Conservation (phyloP, 441 rosid genomes). For the Mallotus japonicus region DNA sequence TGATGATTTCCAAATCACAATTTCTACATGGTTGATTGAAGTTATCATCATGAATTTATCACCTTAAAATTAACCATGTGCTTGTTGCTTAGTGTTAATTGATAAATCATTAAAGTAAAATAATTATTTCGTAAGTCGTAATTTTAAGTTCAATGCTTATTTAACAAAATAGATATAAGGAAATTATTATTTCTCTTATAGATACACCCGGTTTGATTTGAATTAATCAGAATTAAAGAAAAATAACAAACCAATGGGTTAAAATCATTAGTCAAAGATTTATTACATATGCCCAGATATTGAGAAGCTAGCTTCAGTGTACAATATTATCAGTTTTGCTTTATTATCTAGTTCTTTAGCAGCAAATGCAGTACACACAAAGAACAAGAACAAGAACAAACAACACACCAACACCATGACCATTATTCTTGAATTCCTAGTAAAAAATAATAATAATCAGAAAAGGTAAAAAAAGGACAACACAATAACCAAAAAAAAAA, state of each 20-base stretch:
- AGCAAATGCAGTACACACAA: background rate
- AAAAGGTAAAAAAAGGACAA: conserved; percentile 9
- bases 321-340: background rate
- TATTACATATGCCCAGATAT: background rate
- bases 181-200: no score
- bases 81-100: conserved; percentile 4
- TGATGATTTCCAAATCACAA: conserved; percentile 4
- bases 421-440: conserved; percentile 15
- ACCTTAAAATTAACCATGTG: background rate
- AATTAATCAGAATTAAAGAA: no score
- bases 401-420: background rate
- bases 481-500: conserved; percentile 19
- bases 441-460: background rate
- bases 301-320: background rate
- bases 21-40: conserved; percentile 1
- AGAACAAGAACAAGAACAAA: no score
- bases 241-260: no score
- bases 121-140: no score
- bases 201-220: no score
- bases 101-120: conserved; percentile 17
- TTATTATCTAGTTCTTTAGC: background rate
- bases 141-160: no score
- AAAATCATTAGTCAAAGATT: conserved; percentile 4
- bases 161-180: no score
- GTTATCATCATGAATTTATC: background rate